Conservation (phyloP, 2,329 filamentous ascomycete genomes). For the Botryotinia convoluta region DNA sequence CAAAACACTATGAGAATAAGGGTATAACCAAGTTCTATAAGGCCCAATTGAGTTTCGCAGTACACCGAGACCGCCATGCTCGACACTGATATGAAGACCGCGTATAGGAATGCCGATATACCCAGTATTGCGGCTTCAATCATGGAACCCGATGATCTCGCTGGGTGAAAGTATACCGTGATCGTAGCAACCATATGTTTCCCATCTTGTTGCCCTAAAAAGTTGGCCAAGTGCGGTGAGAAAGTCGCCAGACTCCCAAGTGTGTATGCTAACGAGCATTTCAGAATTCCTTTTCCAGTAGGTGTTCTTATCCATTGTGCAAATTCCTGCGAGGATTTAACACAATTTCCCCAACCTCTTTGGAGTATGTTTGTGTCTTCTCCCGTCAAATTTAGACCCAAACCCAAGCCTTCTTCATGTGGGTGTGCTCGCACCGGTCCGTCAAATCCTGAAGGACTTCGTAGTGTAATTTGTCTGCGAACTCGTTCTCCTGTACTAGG, state of each 20-base stretch:
- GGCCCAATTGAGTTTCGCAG: slow-evolving; percentile 64
- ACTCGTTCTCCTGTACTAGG: slow-evolving; percentile 83
- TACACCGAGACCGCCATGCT: slow-evolving; percentile 88
- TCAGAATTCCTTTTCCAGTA: slow-evolving; percentile 76
- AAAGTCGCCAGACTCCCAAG: slow-evolving; percentile 86
- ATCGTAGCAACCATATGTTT: slow-evolving; percentile 94
- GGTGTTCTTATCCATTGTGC: slow-evolving; percentile 67
- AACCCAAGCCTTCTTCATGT: slow-evolving; percentile 9
- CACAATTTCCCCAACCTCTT: slow-evolving; percentile 38
- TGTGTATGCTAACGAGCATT: slow-evolving; percentile 87
- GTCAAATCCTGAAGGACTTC: slow-evolving; percentile 46
- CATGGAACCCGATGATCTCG: slow-evolving; percentile 84
- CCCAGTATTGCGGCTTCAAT: slow-evolving; percentile 78
- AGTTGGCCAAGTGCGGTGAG: slow-evolving; percentile 65
- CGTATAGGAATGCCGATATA: slow-evolving; percentile 74
- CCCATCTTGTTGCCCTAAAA: slow-evolving; percentile 80
- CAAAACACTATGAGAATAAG: slow-evolving; percentile 81
- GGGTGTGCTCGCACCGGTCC: slow-evolving; percentile 23
- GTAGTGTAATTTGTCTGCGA: slow-evolving; percentile 75
- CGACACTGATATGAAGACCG: slow-evolving; percentile 69
- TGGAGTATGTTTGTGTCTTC: slow-evolving; percentile 34
- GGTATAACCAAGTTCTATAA: slow-evolving; percentile 70
- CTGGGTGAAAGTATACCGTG: slow-evolving; percentile 92
- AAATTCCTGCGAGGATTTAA: slow-evolving; percentile 42
- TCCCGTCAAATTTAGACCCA: slow-evolving; percentile 11